A percentile compares a stretch with the other conserved stretches of the same genome.
Evolutionary conservation across 169 alveolate species (phyloP).

Genomic region (Blepharisma undulans): DNA sequence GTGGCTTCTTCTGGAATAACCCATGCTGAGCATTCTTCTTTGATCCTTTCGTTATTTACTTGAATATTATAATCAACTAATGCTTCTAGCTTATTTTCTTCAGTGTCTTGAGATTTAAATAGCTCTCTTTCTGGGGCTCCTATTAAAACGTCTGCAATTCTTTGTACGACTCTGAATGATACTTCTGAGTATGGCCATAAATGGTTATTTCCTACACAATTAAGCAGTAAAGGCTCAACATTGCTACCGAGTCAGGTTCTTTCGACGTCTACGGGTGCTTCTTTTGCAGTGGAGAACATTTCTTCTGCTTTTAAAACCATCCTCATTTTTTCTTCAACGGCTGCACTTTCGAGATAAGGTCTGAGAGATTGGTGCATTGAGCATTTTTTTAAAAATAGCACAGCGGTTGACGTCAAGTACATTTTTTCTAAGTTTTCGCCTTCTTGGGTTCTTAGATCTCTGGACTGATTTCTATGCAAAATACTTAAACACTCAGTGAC

Average conservation of each 20-base stretch:
- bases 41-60: slow-evolving; percentile 10
- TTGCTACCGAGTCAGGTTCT: slow-evolving; percentile 48
- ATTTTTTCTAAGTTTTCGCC: slow-evolving; percentile 58
- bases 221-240: slow-evolving; percentile 35
- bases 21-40: slow-evolving; percentile 43
- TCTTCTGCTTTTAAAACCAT: slow-evolving; percentile 49
- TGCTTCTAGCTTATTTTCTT: slow-evolving; percentile 27
- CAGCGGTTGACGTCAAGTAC: slow-evolving; percentile 43
- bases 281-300: slow-evolving; percentile 25
- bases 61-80: background rate
- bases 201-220: slow-evolving; percentile 39
- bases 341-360: slow-evolving; percentile 34
- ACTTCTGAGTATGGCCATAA: slow-evolving; percentile 48
- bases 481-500: slow-evolving; percentile 50
- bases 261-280: slow-evolving; percentile 55
- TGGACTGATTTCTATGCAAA: slow-evolving; percentile 43
- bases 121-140: slow-evolving; percentile 31
- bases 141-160: slow-evolving; percentile 52
- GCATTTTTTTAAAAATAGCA: slow-evolving; percentile 52
- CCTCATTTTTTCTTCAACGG: slow-evolving; percentile 39
- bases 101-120: slow-evolving; percentile 37
- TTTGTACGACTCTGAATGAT: slow-evolving; percentile 52
- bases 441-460: slow-evolving; percentile 43
- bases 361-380: slow-evolving; percentile 44
- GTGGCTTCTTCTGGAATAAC: slow-evolving; percentile 33